Percentiles rank a stretch among this genome's conserved stretches.
Conservation (phyloP, 2,329 filamentous ascomycete species). For the Neofusicoccum ribis region DNA sequence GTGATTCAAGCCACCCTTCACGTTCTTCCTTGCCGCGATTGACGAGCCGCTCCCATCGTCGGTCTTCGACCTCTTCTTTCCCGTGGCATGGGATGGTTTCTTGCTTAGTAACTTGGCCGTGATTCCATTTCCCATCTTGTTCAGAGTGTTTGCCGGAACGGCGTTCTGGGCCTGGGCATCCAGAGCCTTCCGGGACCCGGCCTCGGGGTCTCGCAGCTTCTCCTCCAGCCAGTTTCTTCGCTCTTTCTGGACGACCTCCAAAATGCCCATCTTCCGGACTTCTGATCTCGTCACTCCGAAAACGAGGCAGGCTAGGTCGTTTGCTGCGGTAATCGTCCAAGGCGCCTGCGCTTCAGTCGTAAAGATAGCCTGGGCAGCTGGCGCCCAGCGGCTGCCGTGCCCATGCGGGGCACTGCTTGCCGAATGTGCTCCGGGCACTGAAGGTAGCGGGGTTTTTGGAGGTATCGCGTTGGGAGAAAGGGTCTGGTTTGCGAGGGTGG, state of each 20-base stretch:
- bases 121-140: conserved; percentile 73
- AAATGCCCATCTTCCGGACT: conserved; percentile 88
- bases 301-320: conserved; percentile 94
- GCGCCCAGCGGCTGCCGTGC: conserved; percentile 86
- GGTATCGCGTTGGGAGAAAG: conserved; percentile 44
- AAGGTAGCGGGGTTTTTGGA: conserved; percentile 31
- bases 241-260: conserved; percentile 92
- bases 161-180: conserved; percentile 39
- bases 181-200: conserved; percentile 39
- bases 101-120: conserved; percentile 88
- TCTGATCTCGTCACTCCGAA: conserved; percentile 98
- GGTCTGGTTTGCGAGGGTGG: conserved; percentile 26
- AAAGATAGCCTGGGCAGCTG: conserved; percentile 93
- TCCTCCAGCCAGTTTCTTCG: conserved; percentile 84
- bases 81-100: conserved; percentile 61
- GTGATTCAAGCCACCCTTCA: conserved; percentile 65
- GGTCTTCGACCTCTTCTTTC: conserved; percentile 63
- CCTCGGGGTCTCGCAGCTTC: conserved; percentile 69
- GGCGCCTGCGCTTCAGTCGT: conserved; percentile 88
- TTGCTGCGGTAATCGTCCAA: conserved; percentile 95
- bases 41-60: conserved; percentile 58
- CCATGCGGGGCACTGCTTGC: conserved; percentile 62
- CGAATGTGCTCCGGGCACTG: conserved; percentile 34
- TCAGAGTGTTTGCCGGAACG: conserved; percentile 35
- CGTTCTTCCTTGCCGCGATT: conserved; percentile 44